A percentile compares a stretch with the other conserved stretches of the same genome.
Conservation (phyloP, 257 asterid species). For the Nicotiana knightiana region DNA sequence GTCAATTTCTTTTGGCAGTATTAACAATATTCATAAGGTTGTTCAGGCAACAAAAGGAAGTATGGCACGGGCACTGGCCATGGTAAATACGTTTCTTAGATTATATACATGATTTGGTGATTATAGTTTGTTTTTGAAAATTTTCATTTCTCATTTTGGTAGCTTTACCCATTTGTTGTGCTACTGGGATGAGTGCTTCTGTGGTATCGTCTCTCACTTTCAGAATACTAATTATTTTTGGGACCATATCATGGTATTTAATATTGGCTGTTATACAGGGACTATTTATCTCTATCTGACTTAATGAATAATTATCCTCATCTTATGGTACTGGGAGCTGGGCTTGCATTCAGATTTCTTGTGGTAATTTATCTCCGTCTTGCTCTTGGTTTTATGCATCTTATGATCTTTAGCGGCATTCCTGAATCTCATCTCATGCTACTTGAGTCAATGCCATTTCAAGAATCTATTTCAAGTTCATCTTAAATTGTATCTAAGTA, state of each 20-base stretch:
- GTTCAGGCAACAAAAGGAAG: constrained; percentile 78
- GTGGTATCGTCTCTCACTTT: constrained; percentile 49
- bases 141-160: constrained; percentile 25
- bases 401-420: no score
- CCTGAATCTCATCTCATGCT: no score
- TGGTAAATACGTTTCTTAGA: constrained; percentile 36
- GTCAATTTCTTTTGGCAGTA: constrained; percentile 39
- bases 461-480: no score
- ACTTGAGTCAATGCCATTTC: no score
- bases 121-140: constrained; percentile 1
- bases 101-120: not conserved
- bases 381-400: no score
- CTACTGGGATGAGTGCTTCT: constrained; percentile 65
- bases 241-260: not conserved
- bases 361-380: constrained; percentile 53
- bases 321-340: constrained; percentile 61
- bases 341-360: constrained; percentile 87
- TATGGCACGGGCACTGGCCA: constrained; percentile 79
- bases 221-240: not conserved
- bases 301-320: constrained; percentile 65
- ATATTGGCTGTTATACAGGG: constrained; percentile 40
- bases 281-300: constrained; percentile 73
- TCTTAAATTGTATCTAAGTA: no score
- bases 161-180: constrained; percentile 82
- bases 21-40: constrained; percentile 59